Conservation (phyloP, 192 early-diverging fungal genomes). For the Chytriomyces hyalinus region DNA sequence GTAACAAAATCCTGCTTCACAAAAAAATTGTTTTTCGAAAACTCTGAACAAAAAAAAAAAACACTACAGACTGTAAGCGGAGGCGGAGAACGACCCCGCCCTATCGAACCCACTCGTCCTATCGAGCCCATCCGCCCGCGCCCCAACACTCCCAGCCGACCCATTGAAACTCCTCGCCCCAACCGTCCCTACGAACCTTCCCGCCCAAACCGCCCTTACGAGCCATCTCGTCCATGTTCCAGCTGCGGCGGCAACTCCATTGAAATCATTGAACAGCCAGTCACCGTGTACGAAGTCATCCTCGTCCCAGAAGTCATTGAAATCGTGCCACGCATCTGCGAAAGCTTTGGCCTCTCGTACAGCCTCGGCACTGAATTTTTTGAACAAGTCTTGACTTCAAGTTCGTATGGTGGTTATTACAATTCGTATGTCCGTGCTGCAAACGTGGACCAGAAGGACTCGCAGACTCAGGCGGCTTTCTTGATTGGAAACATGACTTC, state of each 20-base stretch:
- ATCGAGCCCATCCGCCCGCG: too few relatives aligned
- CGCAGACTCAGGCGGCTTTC: neutral
- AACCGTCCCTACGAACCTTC: neutral
- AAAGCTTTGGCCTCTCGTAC: neutral
- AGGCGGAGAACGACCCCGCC: too few relatives aligned
- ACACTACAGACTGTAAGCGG: too few relatives aligned
- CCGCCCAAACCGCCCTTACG: neutral
- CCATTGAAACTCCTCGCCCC: neutral
- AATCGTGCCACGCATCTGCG: neutral
- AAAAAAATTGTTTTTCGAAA: too few relatives aligned
- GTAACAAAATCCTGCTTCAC: neutral
- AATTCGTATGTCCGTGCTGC: neutral
- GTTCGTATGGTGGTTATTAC: neutral
- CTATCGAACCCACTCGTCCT: too few relatives aligned
- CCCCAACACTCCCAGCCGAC: neutral
- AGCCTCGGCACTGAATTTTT: neutral
- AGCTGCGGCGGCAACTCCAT: neutral
- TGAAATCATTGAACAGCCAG: neutral
- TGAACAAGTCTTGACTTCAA: neutral
- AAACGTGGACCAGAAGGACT: neutral
- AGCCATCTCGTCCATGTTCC: neutral
- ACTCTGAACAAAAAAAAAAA: too few relatives aligned
- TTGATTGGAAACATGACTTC: neutral
- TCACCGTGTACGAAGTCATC: neutral
- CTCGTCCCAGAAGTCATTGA: constrained; percentile 1